Evolutionary conservation across 2,329 filamentous ascomycete species (phyloP), one percentile per base, ranked within the genome.

Genomic region (Bipolaris cookei): DNA sequence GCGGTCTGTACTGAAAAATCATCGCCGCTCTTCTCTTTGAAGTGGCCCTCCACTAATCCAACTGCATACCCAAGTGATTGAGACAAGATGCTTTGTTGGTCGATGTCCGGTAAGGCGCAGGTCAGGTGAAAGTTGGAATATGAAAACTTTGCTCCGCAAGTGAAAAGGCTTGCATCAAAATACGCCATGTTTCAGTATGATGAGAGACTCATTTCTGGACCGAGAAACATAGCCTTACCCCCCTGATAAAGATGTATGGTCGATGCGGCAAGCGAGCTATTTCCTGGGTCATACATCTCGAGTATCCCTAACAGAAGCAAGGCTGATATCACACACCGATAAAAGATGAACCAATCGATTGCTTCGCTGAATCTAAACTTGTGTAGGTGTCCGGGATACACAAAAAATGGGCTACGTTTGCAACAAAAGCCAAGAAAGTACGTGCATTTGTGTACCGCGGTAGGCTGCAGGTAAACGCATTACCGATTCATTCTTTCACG

Each of bases 351-450:
- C 63, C 65, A 69, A 68, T 54, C n/a, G 51, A 58, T 57, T 61
- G 37, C 23, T 35, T 37, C 35, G 14, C 25, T 14, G 39, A 25
- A 32, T n/a, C 62, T 23, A 45, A 18, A 58, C 54, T 56, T 57
- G 60, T 57, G 64, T 55, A 65, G 44, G 47, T 18, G 46, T 41
- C 64, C 63, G 63, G 56, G 52, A 53, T 59, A 42, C 37, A 50
- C 52, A 63, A 55, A 61, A 62, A 62, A 61, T 57, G 59, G 54
- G 63, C 69, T 72, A 75, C 71, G 73, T 76, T 76, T 75, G 71
- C 66, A 61, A 57, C 42, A 51, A 57, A 51, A 64, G 62, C 62
- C 50, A 64, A 59, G 43, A 32, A 58, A 57, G 70, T 58, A 65
- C 68, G 70, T 73, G 70, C 70, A 63, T 56, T 65, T 70, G 70